Conservation (phyloP, 495 filamentous ascomycete species). For the Penicillium crystallinum region DNA sequence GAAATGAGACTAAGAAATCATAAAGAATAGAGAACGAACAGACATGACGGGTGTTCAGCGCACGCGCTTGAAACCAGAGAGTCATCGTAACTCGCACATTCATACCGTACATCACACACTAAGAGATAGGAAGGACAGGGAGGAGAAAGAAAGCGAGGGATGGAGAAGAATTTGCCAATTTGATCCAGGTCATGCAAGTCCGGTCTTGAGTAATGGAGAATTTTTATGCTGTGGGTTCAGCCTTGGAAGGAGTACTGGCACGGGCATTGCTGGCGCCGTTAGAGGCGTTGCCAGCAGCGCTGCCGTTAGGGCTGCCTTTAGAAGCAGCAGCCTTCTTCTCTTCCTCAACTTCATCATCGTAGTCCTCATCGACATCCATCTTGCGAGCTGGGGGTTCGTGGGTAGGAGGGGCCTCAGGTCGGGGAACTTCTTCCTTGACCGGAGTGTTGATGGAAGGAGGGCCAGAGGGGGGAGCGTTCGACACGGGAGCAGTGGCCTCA, state of each 20-base stretch:
- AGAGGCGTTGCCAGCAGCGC: slow-evolving; percentile 26
- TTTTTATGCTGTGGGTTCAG: slow-evolving; percentile 30
- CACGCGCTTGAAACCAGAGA: slow-evolving; percentile 7
- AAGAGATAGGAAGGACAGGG: slow-evolving; percentile 14
- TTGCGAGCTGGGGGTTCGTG: slow-evolving; percentile 83
- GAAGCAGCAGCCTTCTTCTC: slow-evolving; percentile 57
- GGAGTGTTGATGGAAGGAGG: slow-evolving; percentile 39
- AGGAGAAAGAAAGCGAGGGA: slow-evolving; percentile 9
- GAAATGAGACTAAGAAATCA: slow-evolving; percentile 24
- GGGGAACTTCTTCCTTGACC: slow-evolving; percentile 42
- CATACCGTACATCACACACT: slow-evolving; percentile 29
- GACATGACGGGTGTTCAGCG: slow-evolving; percentile 13
- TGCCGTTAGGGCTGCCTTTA: slow-evolving; percentile 43
- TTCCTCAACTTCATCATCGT: slow-evolving; percentile 83
- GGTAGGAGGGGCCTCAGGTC: slow-evolving; percentile 52
- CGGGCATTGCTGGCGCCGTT: slow-evolving; percentile 28
- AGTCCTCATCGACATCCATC: slow-evolving; percentile 96
- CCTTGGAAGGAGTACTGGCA: slow-evolving; percentile 31
- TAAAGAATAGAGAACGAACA: slow-evolving; percentile 25
- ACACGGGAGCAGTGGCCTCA: slow-evolving; percentile 50
- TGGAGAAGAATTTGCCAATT: background rate
- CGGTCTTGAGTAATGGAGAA: slow-evolving; percentile 2
- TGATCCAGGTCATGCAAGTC: background rate
- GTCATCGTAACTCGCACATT: slow-evolving; percentile 18
- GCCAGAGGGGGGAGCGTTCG: slow-evolving; percentile 57